Evolutionary conservation across 371 early-diverging fungal species (phyloP), one percentile per base, ranked within the genome.

Genomic region (Sporodiniella umbellata): DNA sequence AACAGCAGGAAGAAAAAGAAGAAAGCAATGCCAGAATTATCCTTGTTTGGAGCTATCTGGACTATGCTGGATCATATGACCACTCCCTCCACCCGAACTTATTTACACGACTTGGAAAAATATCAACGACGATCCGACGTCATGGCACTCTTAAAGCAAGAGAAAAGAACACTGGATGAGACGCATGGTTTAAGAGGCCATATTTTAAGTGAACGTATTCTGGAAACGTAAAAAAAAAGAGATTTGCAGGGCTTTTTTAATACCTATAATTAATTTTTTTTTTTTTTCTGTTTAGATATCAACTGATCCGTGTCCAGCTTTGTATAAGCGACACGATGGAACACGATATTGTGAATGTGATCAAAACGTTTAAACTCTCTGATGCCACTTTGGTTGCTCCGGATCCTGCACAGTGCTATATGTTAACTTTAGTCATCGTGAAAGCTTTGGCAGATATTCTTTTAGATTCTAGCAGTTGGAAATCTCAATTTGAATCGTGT

Each of bases 41-140:
- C 79, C 23, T 40, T 79, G 21, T 79, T 79, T 64, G 79, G 79
- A 15, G 74, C 68, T 12, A 72, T 75, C 17, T 79, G 79, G 79
- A 79, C 79, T 8, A 58, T 75, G 54, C 45, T 76, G 4, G 79
- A 79, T 44, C 53, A 72, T 23, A 61, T 79, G 60, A 68, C 74
- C 1, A 75, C 79, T 4, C 49, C 51, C 15, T 57, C 64, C 1
- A 79, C 79, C 1, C 58, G 76, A 14, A 23, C 24, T 2, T 75
- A 70, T 35, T 48, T 79, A 15, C 40, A 56, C 17, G 57, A 60
- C 23, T 31, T 75, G 24, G 42, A 58, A 17, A 52, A 43, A 5
- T 47, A 45, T 12, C 42, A 58, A 19, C 48, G 50, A 22, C 31
- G 47, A n/a, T 17, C 48, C 0, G 48, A 54, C 35, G 22, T 56